A percentile compares a stretch with the other conserved stretches of the same genome.
These are phyloP conservation scores for Trifolium dubium DNA, from an alignment of 306 rosid genomes.

Conservation along the genomic window DNA sequence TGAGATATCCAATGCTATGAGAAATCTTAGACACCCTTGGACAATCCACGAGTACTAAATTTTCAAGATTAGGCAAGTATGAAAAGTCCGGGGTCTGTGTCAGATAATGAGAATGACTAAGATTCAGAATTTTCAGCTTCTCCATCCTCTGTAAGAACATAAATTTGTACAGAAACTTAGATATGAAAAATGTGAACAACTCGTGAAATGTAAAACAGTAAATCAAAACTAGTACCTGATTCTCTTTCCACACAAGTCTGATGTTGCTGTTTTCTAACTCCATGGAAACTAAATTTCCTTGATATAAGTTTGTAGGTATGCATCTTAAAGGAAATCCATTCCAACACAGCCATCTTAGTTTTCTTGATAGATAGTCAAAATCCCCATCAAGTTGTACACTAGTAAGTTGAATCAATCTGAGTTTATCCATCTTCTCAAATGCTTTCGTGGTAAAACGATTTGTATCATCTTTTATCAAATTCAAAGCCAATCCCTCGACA, in stretches of 20 bases:
- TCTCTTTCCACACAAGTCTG: background rate
- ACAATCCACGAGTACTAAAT: background rate
- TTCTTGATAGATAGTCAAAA: constrained; percentile 1
- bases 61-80: constrained; percentile 20
- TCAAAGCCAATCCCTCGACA: constrained; percentile 28
- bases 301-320: background rate
- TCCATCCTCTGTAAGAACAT: background rate
- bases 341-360: background rate
- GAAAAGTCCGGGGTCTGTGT: constrained; percentile 1
- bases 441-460: background rate
- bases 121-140: background rate
- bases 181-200: no score
- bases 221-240: background rate
- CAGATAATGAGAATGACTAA: constrained; percentile 11
- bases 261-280: background rate
- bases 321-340: background rate
- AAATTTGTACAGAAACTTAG: background rate
- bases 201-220: background rate
- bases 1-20: background rate
- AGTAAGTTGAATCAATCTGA: constrained; percentile 21
- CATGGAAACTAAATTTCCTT: background rate
- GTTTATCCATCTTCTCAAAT: constrained; percentile 12
- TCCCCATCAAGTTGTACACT: constrained; percentile 20
- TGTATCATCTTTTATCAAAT: background rate
- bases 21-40: background rate